phyloP scores from a whole-genome alignment of 371 early-diverging fungal species.

The Spraguea lophii region DNA sequence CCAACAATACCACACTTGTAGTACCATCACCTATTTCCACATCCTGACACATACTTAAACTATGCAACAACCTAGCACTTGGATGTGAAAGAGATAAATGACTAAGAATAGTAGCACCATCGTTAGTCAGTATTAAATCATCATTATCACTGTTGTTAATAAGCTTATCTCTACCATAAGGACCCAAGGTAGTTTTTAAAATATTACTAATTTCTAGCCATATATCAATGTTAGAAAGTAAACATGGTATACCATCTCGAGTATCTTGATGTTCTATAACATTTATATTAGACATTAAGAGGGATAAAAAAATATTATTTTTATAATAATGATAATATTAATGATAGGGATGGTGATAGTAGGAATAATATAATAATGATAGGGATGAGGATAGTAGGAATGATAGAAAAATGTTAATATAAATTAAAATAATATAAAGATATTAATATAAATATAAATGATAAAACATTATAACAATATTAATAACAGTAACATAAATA shows the following conservation, averaged over 20 bases:
- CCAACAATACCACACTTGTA: conserved; percentile 86
- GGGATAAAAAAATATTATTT: no score
- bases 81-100: conserved; percentile 92
- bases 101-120: conserved; percentile 97
- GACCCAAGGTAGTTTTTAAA: conserved; percentile 87
- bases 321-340: no score
- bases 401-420: no score
- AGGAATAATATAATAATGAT: no score
- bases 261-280: conserved; percentile 91
- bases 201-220: conserved; percentile 77
- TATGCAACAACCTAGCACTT: conserved; percentile 83
- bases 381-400: no score
- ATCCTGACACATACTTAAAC: conserved; percentile 91
- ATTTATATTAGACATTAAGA: no score
- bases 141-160: conserved; percentile 79
- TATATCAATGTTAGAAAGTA: conserved; percentile 87
- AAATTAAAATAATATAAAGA: no score
- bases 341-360: no score
- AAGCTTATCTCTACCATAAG: conserved; percentile 96
- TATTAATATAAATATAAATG: no score
- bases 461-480: no score
- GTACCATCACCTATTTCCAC: conserved; percentile 99
- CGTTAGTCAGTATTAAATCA: conserved; percentile 88
- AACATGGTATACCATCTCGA: conserved; percentile 87
- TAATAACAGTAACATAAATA: no score